phyloP scores from a whole-genome alignment of 306 rosid species.

The Lagenaria siceraria region DNA sequence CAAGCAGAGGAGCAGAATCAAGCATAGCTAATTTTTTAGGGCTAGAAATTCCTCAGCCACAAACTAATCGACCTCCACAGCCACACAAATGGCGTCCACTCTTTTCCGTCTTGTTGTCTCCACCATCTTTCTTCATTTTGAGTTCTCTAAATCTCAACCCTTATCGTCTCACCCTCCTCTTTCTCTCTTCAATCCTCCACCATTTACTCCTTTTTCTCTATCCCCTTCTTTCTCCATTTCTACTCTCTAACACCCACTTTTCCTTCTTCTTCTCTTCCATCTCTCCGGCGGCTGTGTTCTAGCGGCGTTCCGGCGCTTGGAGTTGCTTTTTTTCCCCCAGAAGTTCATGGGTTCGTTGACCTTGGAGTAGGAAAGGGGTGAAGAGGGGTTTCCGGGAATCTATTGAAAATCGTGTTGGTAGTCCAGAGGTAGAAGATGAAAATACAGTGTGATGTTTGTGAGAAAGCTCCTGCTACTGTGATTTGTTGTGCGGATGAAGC shows the following conservation, averaged over 20 bases:
- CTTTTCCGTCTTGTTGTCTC: not conserved
- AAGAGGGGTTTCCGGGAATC: not conserved
- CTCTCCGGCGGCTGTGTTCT: not conserved
- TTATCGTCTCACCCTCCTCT: slow-evolving; percentile 14
- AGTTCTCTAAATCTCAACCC: slow-evolving; percentile 16
- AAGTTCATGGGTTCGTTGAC: not conserved
- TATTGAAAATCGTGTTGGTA: not conserved
- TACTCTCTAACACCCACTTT: not conserved
- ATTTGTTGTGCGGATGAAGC: slow-evolving; percentile 99
- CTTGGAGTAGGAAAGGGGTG: not conserved
- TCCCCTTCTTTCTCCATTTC: not conserved
- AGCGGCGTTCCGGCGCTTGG: not conserved
- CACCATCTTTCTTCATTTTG: not conserved
- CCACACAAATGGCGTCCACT: slow-evolving; percentile 23
- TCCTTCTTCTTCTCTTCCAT: not conserved
- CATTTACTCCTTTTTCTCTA: slow-evolving; percentile 16
- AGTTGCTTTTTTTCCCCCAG: not conserved
- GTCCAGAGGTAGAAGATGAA: slow-evolving; percentile 34
- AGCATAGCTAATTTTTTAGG: not conserved
- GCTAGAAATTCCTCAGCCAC: not conserved
- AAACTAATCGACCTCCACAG: not conserved
- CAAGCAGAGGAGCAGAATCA: not conserved
- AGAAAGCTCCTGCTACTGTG: slow-evolving; percentile 84
- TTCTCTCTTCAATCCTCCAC: slow-evolving; percentile 14
- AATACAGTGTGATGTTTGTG: slow-evolving; percentile 97